Evolutionary conservation across 192 early-diverging fungal genomes (phyloP).

Genomic region (Paraglomus occultum): DNA sequence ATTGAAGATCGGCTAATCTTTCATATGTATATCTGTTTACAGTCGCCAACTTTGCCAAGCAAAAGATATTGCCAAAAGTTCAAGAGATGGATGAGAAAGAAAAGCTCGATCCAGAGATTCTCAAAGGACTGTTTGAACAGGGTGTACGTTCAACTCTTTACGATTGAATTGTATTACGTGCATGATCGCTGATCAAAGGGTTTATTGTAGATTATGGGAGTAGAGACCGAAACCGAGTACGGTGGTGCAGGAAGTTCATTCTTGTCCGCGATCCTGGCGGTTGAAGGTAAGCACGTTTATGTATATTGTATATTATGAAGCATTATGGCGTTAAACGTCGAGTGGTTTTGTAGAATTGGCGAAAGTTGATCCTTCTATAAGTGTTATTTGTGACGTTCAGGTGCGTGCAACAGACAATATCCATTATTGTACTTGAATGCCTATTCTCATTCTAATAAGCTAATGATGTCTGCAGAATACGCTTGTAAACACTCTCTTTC

Average conservation of each 20-base stretch:
- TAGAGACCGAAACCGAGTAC: constrained; percentile 81
- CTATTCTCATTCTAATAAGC: not conserved
- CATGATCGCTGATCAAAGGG: constrained; percentile 2
- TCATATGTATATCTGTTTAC: not conserved
- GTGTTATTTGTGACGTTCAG: constrained; percentile 89
- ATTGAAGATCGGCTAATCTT: not conserved
- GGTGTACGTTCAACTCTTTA: constrained; percentile 60
- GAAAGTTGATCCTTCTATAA: constrained; percentile 92
- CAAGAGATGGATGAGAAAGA: constrained; percentile 91
- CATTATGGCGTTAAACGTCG: not conserved
- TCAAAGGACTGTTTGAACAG: constrained; percentile 85
- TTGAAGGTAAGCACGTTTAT: constrained; percentile 61
- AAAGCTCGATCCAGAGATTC: constrained; percentile 69
- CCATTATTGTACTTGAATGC: not conserved
- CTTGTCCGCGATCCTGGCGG: constrained; percentile 76
- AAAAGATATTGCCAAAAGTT: constrained; percentile 83
- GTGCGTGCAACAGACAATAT: constrained; percentile 28
- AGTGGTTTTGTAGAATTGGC: constrained; percentile 66
- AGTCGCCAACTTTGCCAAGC: constrained; percentile 84
- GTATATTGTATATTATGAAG: not conserved
- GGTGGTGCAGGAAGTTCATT: constrained; percentile 83
- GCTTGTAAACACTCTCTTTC: constrained; percentile 90
- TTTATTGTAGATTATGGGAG: constrained; percentile 75
- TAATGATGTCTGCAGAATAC: constrained; percentile 72
- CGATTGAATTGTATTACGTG: constrained; percentile 13